These are phyloP conservation scores for Priceomyces melissophilus DNA, from an alignment of 805 yeast genomes.

Conservation along the genomic window DNA sequence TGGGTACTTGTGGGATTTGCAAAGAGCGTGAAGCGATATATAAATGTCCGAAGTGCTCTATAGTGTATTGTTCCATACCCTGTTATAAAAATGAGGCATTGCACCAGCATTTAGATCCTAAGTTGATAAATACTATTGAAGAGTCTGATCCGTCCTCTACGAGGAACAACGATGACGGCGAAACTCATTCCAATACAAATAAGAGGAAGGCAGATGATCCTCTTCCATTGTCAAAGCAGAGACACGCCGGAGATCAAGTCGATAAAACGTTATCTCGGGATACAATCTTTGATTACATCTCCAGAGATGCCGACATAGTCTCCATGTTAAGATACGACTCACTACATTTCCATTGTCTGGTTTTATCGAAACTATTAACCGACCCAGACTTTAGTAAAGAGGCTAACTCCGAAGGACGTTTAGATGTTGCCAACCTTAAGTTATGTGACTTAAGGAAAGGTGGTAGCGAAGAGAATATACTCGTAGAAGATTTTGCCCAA, in stretches of 20 bases:
- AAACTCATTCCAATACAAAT: no score
- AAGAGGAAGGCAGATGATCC: no score
- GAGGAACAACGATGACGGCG: no score
- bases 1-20: conserved; percentile 36
- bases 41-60: conserved; percentile 52
- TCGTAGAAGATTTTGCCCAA: conserved; percentile 67
- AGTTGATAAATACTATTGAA: background rate
- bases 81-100: conserved; percentile 52
- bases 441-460: conserved; percentile 57
- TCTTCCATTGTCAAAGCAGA: background rate
- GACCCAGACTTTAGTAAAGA: conserved; percentile 50
- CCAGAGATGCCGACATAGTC: conserved; percentile 8
- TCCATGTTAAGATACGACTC: conserved; percentile 49
- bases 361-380: conserved; percentile 44
- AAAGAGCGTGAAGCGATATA: conserved; percentile 39
- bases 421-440: conserved; percentile 58
- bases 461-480: conserved; percentile 63
- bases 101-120: conserved; percentile 24
- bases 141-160: background rate
- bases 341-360: conserved; percentile 52
- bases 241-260: no score
- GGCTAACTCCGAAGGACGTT: conserved; percentile 48
- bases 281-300: background rate
- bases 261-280: no score
- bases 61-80: conserved; percentile 51